Conservation (phyloP, 2,329 filamentous ascomycete species). For the Podosphaera fusca region DNA sequence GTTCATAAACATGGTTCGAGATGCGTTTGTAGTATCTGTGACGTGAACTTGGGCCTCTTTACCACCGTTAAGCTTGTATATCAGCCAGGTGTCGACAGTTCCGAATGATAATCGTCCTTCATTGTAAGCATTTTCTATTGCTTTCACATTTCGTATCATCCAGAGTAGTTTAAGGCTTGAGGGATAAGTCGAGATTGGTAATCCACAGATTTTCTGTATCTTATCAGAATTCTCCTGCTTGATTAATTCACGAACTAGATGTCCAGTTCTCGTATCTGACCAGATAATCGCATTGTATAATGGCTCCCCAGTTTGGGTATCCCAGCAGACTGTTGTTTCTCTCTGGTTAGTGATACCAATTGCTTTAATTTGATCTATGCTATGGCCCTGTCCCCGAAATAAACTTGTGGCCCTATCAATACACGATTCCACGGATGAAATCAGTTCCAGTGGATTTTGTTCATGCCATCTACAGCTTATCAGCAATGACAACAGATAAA, state of each 20-base stretch:
- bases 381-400: constrained; percentile 46
- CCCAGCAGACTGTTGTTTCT: constrained; percentile 64
- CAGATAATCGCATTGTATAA: constrained; percentile 67
- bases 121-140: constrained; percentile 48
- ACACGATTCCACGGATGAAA: constrained; percentile 49
- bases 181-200: constrained; percentile 64
- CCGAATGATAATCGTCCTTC: constrained; percentile 51
- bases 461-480: constrained; percentile 50
- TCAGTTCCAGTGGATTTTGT: constrained; percentile 54
- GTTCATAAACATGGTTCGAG: constrained; percentile 73
- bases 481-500: constrained; percentile 2
- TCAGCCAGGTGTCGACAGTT: constrained; percentile 60
- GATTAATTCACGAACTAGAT: constrained; percentile 52
- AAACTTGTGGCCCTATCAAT: constrained; percentile 49
- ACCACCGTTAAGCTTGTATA: constrained; percentile 59
- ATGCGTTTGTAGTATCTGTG: constrained; percentile 65
- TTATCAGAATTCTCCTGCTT: constrained; percentile 39
- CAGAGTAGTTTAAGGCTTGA: constrained; percentile 59
- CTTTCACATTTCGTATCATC: constrained; percentile 45
- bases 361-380: constrained; percentile 42
- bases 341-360: constrained; percentile 63
- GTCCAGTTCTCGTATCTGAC: constrained; percentile 58
- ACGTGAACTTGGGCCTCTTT: constrained; percentile 41
- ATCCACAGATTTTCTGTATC: constrained; percentile 43
- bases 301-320: constrained; percentile 50